A percentile compares a stretch with the other conserved stretches of the same genome.
phyloP scores from a whole-genome alignment of 768 basidiomycete species.

The Hypholoma sublateritium region DNA sequence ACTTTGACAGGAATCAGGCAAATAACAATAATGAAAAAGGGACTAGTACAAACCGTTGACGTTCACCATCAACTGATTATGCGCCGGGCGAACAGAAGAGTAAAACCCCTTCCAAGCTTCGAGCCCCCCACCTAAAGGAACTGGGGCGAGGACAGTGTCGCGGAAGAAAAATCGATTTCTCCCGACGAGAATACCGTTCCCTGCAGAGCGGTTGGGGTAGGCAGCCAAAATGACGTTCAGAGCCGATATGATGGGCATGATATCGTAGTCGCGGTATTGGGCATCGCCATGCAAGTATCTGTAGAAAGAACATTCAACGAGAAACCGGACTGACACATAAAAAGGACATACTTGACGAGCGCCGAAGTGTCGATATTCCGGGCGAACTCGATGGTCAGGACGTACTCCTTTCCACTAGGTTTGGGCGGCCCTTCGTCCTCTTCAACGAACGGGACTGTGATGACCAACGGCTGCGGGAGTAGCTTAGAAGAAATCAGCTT shows the following conservation, averaged over 20 bases:
- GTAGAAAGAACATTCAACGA: slow-evolving; percentile 27
- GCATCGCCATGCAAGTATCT: slow-evolving; percentile 56
- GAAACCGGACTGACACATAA: slow-evolving; percentile 29
- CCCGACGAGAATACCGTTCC: slow-evolving; percentile 67
- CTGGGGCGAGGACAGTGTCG: slow-evolving; percentile 41
- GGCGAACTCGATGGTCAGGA: slow-evolving; percentile 39
- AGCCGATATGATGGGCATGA: slow-evolving; percentile 58
- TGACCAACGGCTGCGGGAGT: slow-evolving; percentile 44
- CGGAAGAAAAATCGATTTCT: slow-evolving; percentile 69
- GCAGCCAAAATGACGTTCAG: slow-evolving; percentile 65
- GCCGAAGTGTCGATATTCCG: slow-evolving; percentile 54
- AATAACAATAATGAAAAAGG: background rate
- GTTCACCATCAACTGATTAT: slow-evolving; percentile 62
- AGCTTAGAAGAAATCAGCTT: slow-evolving; percentile 49
- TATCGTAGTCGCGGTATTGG: slow-evolving; percentile 55
- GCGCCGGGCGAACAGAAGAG: slow-evolving; percentile 56
- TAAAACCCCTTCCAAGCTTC: slow-evolving; percentile 60
- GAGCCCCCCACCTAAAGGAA: slow-evolving; percentile 53
- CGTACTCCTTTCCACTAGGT: slow-evolving; percentile 46
- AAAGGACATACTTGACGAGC: slow-evolving; percentile 36
- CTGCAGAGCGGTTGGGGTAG: slow-evolving; percentile 47
- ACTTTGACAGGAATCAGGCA: slow-evolving; percentile 25
- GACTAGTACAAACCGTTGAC: slow-evolving; percentile 50
- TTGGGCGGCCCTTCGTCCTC: slow-evolving; percentile 50
- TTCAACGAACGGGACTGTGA: slow-evolving; percentile 46